A percentile compares a stretch with the other conserved stretches of the same genome.
Conservation (phyloP, 352 stramenopile genomes). For the Globisporangium paroecandrum region DNA sequence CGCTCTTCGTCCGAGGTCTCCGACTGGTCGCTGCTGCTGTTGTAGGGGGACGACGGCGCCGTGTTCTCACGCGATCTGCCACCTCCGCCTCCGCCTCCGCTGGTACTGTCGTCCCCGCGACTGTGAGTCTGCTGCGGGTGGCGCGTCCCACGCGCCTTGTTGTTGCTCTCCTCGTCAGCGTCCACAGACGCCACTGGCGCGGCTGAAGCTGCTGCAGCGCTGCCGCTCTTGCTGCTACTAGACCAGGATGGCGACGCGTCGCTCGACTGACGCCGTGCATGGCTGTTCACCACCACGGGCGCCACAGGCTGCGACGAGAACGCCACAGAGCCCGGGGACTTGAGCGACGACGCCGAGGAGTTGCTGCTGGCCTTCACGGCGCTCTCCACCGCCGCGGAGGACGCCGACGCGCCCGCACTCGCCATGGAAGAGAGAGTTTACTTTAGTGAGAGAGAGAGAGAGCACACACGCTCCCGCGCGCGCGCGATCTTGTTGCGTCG, state of each 20-base stretch:
- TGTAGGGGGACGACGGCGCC: slow-evolving; percentile 9
- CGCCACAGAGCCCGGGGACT: slow-evolving; percentile 21
- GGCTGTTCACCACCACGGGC: slow-evolving; percentile 27
- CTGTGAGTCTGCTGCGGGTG: background rate
- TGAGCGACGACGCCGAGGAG: slow-evolving; percentile 6
- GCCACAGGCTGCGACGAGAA: slow-evolving; percentile 43
- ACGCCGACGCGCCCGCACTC: background rate
- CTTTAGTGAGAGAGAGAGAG: background rate
- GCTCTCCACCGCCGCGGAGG: background rate
- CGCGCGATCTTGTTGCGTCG: background rate
- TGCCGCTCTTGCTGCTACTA: background rate
- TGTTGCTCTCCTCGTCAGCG: background rate
- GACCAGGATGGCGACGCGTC: slow-evolving; percentile 14
- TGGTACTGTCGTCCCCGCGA: background rate
- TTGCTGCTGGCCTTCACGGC: background rate
- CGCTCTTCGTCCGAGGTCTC: slow-evolving; percentile 20
- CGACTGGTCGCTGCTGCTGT: slow-evolving; percentile 16
- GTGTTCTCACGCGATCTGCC: background rate
- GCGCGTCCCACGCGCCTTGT: too few species aligned
- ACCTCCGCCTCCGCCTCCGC: background rate
- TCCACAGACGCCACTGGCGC: background rate
- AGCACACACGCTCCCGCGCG: background rate
- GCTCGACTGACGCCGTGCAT: slow-evolving; percentile 19
- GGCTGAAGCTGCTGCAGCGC: background rate
- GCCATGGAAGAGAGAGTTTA: background rate